Evolutionary conservation across 1,139 yeast genomes (phyloP).

Genomic region (Trichomonascaceae sp.): DNA sequence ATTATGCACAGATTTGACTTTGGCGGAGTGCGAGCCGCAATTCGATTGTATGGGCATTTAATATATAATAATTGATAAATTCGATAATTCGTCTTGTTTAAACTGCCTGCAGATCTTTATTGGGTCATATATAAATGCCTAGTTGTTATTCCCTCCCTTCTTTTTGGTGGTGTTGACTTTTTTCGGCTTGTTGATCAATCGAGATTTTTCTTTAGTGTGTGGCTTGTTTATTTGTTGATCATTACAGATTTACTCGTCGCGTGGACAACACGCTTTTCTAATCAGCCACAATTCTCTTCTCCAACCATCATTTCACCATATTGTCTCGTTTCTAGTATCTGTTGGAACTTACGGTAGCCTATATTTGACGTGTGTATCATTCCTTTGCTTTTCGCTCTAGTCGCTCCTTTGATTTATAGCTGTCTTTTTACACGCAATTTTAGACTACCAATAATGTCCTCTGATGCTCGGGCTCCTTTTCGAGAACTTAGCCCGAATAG

Average conservation of each 20-base stretch:
- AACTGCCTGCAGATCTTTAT: too few species aligned
- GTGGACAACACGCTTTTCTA: not conserved
- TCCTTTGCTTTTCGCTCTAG: not conserved
- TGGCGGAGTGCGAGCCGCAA: not conserved
- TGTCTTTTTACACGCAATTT: not conserved
- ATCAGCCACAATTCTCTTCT: not conserved
- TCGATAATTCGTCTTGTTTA: too few species aligned
- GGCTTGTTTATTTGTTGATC: not conserved
- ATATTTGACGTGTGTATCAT: not conserved
- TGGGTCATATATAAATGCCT: not conserved
- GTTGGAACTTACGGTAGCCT: not conserved
- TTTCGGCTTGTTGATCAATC: not conserved
- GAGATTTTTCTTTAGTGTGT: not conserved
- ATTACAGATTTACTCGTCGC: not conserved
- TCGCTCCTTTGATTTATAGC: not conserved
- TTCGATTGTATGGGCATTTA: not conserved
- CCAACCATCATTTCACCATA: not conserved
- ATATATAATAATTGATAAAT: not conserved
- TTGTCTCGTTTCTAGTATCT: not conserved
- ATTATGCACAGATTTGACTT: not conserved
- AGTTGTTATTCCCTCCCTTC: not conserved
- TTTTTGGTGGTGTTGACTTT: not conserved
- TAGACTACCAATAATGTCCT: constrained; percentile 3
- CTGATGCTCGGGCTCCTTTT: constrained; percentile 8
- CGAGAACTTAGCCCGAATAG: constrained; percentile 12